Evolutionary conservation across 1,139 yeast genomes (phyloP).

Genomic region (Lizanozyma gosingica): DNA sequence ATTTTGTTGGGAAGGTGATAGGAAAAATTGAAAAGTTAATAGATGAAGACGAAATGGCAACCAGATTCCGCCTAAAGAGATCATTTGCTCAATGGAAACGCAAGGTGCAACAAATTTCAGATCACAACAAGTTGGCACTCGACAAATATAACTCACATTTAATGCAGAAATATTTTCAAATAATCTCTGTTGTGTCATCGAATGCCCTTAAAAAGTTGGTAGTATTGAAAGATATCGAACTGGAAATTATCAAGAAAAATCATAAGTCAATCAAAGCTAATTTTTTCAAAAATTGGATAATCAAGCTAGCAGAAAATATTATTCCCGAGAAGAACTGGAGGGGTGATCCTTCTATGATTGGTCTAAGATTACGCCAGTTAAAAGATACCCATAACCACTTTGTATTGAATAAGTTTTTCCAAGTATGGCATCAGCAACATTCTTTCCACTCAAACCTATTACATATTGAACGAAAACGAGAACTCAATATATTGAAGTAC

Average conservation of each 20-base stretch:
- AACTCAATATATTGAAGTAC: background rate
- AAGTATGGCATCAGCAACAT: slow-evolving; percentile 5
- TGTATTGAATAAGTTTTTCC: slow-evolving; percentile 3
- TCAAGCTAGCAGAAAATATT: background rate
- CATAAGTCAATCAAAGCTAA: background rate
- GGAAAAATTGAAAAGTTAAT: background rate
- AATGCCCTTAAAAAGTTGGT: background rate
- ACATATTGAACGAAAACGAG: slow-evolving; percentile 1
- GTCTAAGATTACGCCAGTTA: background rate
- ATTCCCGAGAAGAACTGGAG: background rate
- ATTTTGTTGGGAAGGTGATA: background rate
- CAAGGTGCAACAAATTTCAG: background rate
- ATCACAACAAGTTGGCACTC: background rate
- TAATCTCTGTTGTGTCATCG: background rate
- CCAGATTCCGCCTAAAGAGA: background rate
- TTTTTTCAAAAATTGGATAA: slow-evolving; percentile 9
- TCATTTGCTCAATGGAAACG: background rate
- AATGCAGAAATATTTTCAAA: background rate
- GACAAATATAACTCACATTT: background rate
- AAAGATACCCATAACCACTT: background rate
- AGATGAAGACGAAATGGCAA: background rate
- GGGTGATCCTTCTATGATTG: background rate
- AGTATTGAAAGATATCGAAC: background rate
- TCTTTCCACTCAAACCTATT: slow-evolving; percentile 3
- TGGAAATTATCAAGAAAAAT: background rate